These are phyloP conservation scores for Metschnikowia kunwiensis DNA, from an alignment of 805 yeast species.

Conservation along the genomic window DNA sequence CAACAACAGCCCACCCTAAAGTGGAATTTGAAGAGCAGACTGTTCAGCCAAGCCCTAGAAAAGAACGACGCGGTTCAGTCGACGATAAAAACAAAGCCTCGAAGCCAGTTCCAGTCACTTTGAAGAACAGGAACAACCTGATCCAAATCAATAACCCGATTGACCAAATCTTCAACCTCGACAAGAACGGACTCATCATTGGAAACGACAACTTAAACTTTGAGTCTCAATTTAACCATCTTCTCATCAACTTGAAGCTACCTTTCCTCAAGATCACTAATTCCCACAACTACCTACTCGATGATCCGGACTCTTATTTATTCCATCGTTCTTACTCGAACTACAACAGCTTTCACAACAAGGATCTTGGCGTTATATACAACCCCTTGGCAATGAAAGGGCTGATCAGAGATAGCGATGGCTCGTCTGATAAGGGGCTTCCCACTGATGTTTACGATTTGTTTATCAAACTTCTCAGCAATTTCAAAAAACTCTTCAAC, in stretches of 20 bases:
- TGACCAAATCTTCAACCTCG: slow-evolving; percentile 44
- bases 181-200: slow-evolving; percentile 41
- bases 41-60: too few species aligned
- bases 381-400: slow-evolving; percentile 36
- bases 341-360: slow-evolving; percentile 34
- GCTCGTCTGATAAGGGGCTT: slow-evolving; percentile 18
- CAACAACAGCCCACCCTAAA: background rate
- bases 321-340: slow-evolving; percentile 40
- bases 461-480: slow-evolving; percentile 42
- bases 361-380: slow-evolving; percentile 37
- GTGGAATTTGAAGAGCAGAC: background rate
- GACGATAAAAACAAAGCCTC: background rate
- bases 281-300: slow-evolving; percentile 39
- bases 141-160: slow-evolving; percentile 41
- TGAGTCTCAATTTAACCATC: slow-evolving; percentile 44
- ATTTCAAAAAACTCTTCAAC: slow-evolving; percentile 39
- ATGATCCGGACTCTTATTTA: slow-evolving; percentile 42
- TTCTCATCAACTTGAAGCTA: slow-evolving; percentile 40
- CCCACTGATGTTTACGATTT: slow-evolving; percentile 43
- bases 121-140: slow-evolving; percentile 20
- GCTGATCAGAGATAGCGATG: slow-evolving; percentile 6
- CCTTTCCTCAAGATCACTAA: slow-evolving; percentile 45
- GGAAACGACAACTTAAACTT: slow-evolving; percentile 46
- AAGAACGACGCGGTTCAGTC: background rate
- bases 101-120: background rate